Evolutionary conservation across 441 rosid genomes (phyloP).

Genomic region (Populus trichocarpa): DNA sequence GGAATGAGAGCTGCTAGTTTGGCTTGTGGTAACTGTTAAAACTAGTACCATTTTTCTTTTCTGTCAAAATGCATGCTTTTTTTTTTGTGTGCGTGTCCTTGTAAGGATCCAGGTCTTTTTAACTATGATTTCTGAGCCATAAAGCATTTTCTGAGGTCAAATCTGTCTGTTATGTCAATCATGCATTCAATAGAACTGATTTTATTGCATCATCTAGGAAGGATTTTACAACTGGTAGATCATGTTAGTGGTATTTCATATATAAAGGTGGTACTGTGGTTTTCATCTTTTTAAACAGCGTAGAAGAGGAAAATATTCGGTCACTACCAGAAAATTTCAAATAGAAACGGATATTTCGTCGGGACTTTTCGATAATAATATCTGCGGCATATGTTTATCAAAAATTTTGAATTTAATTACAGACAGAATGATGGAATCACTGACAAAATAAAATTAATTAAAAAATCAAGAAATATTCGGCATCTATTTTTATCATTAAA

Average conservation of each 20-base stretch:
- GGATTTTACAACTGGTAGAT: neutral
- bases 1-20: constrained; percentile 45
- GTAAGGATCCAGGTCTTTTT: neutral
- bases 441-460: too few species aligned
- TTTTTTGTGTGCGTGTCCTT: too few species aligned
- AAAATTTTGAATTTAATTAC: too few species aligned
- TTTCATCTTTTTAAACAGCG: neutral
- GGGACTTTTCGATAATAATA: too few species aligned
- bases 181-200: neutral
- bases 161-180: neutral
- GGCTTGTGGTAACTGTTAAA: constrained; percentile 36
- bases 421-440: neutral
- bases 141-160: neutral
- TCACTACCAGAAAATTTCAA: too few species aligned
- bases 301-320: neutral
- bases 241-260: neutral
- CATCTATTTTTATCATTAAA: too few species aligned
- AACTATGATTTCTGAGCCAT: neutral
- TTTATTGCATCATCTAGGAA: neutral
- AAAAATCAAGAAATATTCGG: too few species aligned
- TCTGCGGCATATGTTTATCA: neutral
- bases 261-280: neutral
- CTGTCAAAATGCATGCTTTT: neutral
- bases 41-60: neutral
- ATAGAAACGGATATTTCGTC: too few species aligned